A percentile compares a stretch with the other conserved stretches of the same genome.
phyloP scores from a whole-genome alignment of 257 asterid genomes.

The Pogostemon cablin region DNA sequence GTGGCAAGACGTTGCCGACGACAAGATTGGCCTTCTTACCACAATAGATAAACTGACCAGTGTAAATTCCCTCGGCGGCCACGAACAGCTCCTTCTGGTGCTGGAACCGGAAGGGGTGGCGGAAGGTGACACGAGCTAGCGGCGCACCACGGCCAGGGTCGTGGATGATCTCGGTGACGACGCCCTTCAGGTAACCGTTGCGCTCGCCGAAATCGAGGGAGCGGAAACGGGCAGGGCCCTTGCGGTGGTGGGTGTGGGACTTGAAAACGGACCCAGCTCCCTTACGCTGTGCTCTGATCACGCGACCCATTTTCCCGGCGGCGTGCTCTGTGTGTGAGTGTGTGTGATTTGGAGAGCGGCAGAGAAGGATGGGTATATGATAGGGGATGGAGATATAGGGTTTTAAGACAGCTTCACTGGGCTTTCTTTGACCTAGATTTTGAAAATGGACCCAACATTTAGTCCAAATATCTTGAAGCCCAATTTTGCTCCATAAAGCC shows the following conservation, averaged over 20 bases:
- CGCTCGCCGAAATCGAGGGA: conserved; percentile 65
- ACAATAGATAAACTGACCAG: conserved; percentile 57
- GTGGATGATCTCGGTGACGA: conserved; percentile 57
- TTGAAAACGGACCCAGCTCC: conserved; percentile 64
- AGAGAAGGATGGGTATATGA: conserved; percentile 10
- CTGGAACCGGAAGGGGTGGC: conserved; percentile 64
- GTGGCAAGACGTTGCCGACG: conserved; percentile 54
- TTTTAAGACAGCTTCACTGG: conserved; percentile 16
- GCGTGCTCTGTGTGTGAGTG: conserved; percentile 2
- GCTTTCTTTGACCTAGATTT: conserved; percentile 10
- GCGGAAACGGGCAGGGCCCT: conserved; percentile 62
- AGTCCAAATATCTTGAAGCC: not conserved
- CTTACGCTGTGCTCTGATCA: conserved; percentile 61
- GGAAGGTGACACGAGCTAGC: conserved; percentile 57
- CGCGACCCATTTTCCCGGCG: conserved; percentile 54
- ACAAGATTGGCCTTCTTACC: conserved; percentile 60
- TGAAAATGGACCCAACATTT: not conserved
- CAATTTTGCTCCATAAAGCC: too few species aligned
- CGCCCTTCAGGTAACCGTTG: conserved; percentile 61
- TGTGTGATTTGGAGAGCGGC: conserved; percentile 21
- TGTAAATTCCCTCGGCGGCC: conserved; percentile 63
- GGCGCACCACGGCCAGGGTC: conserved; percentile 68
- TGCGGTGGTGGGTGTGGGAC: conserved; percentile 66
- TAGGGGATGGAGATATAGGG: conserved; percentile 24
- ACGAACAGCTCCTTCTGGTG: conserved; percentile 69